These are phyloP conservation scores for Nasturtium officinale DNA, from an alignment of 345 rosid genomes.

Conservation along the genomic window DNA sequence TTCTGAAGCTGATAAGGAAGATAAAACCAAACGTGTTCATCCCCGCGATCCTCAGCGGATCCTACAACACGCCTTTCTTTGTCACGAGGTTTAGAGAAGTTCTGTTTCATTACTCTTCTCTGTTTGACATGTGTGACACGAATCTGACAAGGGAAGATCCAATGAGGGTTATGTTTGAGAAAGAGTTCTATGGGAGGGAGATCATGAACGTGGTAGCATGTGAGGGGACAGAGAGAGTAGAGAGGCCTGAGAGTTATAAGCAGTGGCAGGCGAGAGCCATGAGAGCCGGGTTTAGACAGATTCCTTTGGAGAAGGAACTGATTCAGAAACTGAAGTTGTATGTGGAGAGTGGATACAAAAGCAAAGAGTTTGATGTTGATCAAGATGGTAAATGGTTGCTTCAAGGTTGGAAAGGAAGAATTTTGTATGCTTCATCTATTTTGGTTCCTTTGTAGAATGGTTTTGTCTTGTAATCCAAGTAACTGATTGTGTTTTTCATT, in stretches of 20 bases:
- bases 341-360: constrained; percentile 47
- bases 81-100: constrained; percentile 73
- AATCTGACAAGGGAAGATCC: constrained; percentile 49
- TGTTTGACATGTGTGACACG: constrained; percentile 64
- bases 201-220: constrained; percentile 69
- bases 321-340: constrained; percentile 48
- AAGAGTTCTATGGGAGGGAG: constrained; percentile 67
- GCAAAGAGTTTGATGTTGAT: constrained; percentile 59
- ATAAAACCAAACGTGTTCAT: constrained; percentile 63
- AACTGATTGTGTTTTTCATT: neutral
- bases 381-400: constrained; percentile 72
- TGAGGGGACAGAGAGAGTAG: constrained; percentile 76
- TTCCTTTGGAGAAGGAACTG: constrained; percentile 50
- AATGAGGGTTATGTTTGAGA: constrained; percentile 64
- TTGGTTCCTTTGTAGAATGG: constrained; percentile 54
- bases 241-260: constrained; percentile 84
- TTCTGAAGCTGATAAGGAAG: constrained; percentile 57
- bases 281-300: constrained; percentile 71
- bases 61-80: constrained; percentile 72
- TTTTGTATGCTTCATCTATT: constrained; percentile 57
- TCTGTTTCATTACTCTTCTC: constrained; percentile 65
- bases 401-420: constrained; percentile 87
- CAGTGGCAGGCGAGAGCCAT: constrained; percentile 64
- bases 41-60: constrained; percentile 54
- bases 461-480: constrained; percentile 16